These are phyloP conservation scores for Candida cerambycidarum DNA, from an alignment of 805 yeast species.

Conservation along the genomic window DNA sequence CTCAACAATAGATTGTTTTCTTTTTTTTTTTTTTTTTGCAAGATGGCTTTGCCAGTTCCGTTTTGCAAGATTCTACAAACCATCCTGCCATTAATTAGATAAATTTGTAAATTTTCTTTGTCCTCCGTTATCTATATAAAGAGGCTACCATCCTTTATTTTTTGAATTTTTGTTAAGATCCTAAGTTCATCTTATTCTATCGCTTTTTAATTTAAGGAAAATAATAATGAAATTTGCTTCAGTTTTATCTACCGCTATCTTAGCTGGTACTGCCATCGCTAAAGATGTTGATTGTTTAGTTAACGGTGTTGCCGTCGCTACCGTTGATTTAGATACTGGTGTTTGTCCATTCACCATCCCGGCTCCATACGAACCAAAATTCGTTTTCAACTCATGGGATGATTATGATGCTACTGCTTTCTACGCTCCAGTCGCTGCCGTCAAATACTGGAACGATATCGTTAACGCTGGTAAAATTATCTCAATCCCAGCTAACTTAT, in stretches of 20 bases:
- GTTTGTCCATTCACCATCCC: conserved; percentile 39
- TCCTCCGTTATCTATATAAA: conserved; percentile 5
- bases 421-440: conserved; percentile 26
- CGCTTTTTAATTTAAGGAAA: conserved; percentile 4
- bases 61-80: conserved; percentile 5
- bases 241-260: conserved; percentile 17
- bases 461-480: conserved; percentile 33
- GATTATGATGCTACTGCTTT: conserved; percentile 36
- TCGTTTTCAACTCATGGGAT: conserved; percentile 26
- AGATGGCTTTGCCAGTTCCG: conserved; percentile 1
- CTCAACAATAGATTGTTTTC: neutral
- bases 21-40: neutral
- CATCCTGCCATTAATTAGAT: neutral
- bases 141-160: neutral
- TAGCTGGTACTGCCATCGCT: conserved; percentile 29
- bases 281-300: conserved; percentile 38
- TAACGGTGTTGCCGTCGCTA: conserved; percentile 31
- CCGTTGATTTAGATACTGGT: conserved; percentile 43
- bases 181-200: conserved; percentile 8
- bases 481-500: conserved; percentile 29
- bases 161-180: conserved; percentile 1
- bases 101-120: neutral
- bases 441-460: conserved; percentile 36
- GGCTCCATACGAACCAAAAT: conserved; percentile 22
- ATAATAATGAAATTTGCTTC: conserved; percentile 14